Evolutionary conservation across 345 rosid species (phyloP).

Genomic region (Hibiscus mutabilis): DNA sequence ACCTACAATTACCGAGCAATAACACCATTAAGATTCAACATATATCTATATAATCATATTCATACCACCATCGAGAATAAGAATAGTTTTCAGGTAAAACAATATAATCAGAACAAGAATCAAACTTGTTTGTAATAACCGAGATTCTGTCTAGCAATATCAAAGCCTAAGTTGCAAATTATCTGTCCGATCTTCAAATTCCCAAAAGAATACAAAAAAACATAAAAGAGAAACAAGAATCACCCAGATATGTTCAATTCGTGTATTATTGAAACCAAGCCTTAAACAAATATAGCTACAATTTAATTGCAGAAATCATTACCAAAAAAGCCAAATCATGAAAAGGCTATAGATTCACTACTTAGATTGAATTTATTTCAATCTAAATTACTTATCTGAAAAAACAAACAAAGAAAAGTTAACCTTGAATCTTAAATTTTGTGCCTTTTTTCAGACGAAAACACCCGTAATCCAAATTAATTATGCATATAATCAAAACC

Average conservation of each 20-base stretch:
- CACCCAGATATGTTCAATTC: background rate
- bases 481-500: background rate
- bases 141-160: background rate
- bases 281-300: background rate
- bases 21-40: background rate
- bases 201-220: background rate
- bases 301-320: background rate
- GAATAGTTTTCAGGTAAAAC: background rate
- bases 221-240: background rate
- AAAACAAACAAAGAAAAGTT: background rate
- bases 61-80: background rate
- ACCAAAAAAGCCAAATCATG: background rate
- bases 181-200: background rate
- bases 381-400: background rate
- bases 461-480: background rate
- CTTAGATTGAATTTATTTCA: background rate
- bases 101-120: background rate
- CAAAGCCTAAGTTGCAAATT: background rate
- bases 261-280: background rate
- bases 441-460: background rate
- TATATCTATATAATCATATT: background rate
- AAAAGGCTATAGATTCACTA: background rate
- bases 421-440: slow-evolving; percentile 2
- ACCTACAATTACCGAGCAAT: background rate
- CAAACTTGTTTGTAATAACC: background rate